Percentiles rank a stretch among this genome's conserved stretches.
phyloP scores from a whole-genome alignment of 257 asterid genomes.

The Ilex asprella region DNA sequence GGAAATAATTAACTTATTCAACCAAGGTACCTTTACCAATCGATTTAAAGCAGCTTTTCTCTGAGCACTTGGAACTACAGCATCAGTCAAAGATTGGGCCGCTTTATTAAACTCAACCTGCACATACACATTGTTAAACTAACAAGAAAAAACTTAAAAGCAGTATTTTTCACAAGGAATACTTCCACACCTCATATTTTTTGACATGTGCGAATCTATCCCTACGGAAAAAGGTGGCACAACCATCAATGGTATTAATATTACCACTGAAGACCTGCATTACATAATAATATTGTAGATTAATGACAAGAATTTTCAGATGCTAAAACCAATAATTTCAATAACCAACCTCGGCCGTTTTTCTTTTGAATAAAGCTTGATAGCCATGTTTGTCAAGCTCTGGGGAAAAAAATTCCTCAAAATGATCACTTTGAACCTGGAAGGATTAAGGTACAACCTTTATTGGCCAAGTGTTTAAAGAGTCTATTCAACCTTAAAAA shows the following conservation, averaged over 20 bases:
- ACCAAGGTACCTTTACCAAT: slow-evolving; percentile 61
- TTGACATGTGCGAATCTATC: slow-evolving; percentile 91
- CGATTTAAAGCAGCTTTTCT: slow-evolving; percentile 72
- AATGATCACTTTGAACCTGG: slow-evolving; percentile 93
- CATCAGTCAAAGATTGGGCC: slow-evolving; percentile 91
- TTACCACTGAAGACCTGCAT: slow-evolving; percentile 66
- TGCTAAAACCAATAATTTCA: slow-evolving; percentile 5
- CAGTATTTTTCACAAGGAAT: neutral
- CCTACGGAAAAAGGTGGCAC: slow-evolving; percentile 99
- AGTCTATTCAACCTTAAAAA: neutral
- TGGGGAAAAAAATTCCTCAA: slow-evolving; percentile 90
- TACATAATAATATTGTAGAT: slow-evolving; percentile 7
- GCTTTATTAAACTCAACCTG: slow-evolving; percentile 98
- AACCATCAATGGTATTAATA: slow-evolving; percentile 60
- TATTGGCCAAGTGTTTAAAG: neutral
- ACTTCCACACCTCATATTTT: slow-evolving; percentile 75
- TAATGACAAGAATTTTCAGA: slow-evolving; percentile 13
- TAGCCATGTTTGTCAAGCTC: slow-evolving; percentile 98
- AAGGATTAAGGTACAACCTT: slow-evolving; percentile 4
- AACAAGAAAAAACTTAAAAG: slow-evolving; percentile 8
- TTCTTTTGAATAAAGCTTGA: slow-evolving; percentile 72
- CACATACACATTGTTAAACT: slow-evolving; percentile 5
- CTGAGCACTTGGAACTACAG: slow-evolving; percentile 70
- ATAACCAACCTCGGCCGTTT: slow-evolving; percentile 77
- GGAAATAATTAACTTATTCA: neutral